Evolutionary conservation across 2,329 filamentous ascomycete genomes (phyloP).

Genomic region (Beauveria brongniartii): DNA sequence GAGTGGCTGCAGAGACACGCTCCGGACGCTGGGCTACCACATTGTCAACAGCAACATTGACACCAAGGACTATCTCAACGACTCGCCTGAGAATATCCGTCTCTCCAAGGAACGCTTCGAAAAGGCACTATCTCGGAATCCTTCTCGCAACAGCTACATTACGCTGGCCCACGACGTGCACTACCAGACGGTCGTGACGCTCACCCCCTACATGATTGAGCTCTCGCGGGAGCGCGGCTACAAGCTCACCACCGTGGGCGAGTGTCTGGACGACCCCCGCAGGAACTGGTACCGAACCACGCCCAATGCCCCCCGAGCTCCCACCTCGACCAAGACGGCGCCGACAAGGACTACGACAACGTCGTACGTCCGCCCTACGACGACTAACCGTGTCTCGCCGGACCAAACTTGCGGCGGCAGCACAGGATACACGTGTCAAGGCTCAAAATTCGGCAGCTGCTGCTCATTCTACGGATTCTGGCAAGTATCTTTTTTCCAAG

Average conservation of each 20-base stretch:
- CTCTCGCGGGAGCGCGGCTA: constrained; percentile 33
- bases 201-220: constrained; percentile 36
- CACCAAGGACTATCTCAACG: constrained; percentile 52
- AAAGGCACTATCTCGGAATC: constrained; percentile 26
- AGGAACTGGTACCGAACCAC: constrained; percentile 43
- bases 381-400: constrained; percentile 21
- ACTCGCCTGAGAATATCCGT: constrained; percentile 39
- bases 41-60: constrained; percentile 50
- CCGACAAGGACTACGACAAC: constrained; percentile 14
- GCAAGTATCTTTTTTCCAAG: constrained; percentile 17
- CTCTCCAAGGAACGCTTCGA: constrained; percentile 32
- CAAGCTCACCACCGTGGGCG: constrained; percentile 44
- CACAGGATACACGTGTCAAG: constrained; percentile 28
- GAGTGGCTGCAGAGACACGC: constrained; percentile 30
- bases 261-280: constrained; percentile 46
- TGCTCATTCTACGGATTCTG: constrained; percentile 35
- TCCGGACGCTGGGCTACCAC: constrained; percentile 43
- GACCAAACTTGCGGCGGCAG: constrained; percentile 30
- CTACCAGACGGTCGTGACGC: constrained; percentile 34
- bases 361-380: constrained; percentile 14
- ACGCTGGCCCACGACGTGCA: constrained; percentile 47
- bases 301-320: constrained; percentile 11
- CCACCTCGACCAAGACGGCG: constrained; percentile 12
- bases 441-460: constrained; percentile 28
- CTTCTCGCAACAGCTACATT: constrained; percentile 33